These are phyloP conservation scores for Colletotrichum phormii DNA, from an alignment of 2,329 filamentous ascomycete genomes.

Conservation along the genomic window DNA sequence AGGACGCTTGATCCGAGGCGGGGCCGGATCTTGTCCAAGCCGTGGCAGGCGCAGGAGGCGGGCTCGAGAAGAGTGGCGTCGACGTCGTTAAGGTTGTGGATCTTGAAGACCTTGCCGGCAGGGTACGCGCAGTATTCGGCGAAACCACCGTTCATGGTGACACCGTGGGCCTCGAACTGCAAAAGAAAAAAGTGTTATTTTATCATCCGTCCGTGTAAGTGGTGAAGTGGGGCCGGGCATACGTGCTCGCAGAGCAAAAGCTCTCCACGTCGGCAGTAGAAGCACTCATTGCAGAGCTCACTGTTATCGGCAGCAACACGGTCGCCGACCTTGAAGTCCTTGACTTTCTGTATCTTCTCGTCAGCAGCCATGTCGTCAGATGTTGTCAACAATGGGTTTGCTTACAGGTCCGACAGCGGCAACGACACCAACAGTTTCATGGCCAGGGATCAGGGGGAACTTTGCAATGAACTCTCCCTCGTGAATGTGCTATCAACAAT, in stretches of 20 bases:
- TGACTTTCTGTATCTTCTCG: conserved; percentile 59
- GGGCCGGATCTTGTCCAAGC: conserved; percentile 75
- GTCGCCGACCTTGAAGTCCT: conserved; percentile 70
- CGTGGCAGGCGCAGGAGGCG: conserved; percentile 78
- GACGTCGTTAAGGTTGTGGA: conserved; percentile 74
- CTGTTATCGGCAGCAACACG: conserved; percentile 74
- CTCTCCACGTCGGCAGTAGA: conserved; percentile 78
- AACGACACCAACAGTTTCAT: conserved; percentile 76
- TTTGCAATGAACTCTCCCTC: conserved; percentile 75
- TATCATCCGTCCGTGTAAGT: not conserved
- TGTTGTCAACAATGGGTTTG: not conserved
- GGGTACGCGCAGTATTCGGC: conserved; percentile 74
- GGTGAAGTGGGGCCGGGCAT: not conserved
- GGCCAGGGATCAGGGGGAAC: conserved; percentile 75
- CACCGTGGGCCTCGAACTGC: conserved; percentile 73
- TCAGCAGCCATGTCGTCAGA: not conserved
- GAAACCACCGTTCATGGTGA: conserved; percentile 77
- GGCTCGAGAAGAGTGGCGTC: conserved; percentile 78
- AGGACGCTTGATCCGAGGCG: conserved; percentile 74
- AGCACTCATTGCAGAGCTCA: conserved; percentile 77
- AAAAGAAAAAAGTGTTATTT: conserved; percentile 3
- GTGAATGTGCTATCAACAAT: conserved; percentile 64
- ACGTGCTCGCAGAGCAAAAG: conserved; percentile 74
- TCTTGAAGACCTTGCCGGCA: conserved; percentile 70
- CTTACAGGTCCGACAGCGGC: conserved; percentile 63